Percentiles rank a stretch among this genome's conserved stretches.
phyloP scores from a whole-genome alignment of 345 rosid species.

The Rhizophora apiculata region DNA sequence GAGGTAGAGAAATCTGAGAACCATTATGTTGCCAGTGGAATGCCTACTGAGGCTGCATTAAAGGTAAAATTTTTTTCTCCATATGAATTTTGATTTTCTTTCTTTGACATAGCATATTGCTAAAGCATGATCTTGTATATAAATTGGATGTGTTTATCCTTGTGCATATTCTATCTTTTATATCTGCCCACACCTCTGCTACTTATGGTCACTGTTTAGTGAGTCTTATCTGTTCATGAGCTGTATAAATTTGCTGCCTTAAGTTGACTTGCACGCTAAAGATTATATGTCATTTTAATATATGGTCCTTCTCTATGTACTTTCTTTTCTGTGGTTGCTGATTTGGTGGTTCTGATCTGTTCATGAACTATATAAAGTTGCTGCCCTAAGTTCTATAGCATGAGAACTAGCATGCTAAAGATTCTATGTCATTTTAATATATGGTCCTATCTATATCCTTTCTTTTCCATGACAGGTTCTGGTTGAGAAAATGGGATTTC shows the following conservation, averaged over 20 bases:
- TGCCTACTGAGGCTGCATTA: constrained; percentile 97
- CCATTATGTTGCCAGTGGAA: constrained; percentile 64
- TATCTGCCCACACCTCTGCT: constrained; percentile 3
- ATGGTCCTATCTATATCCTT: neutral
- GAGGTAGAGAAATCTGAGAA: constrained; percentile 61
- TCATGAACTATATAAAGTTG: constrained; percentile 3
- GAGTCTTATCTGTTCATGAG: constrained; percentile 14
- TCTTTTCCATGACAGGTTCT: constrained; percentile 53
- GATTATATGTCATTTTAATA: constrained; percentile 4
- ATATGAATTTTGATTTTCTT: neutral
- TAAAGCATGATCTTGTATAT: neutral
- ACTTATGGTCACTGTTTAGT: neutral
- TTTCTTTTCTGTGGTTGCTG: constrained; percentile 29
- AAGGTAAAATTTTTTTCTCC: constrained; percentile 45
- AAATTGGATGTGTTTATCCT: neutral
- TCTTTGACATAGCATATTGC: neutral
- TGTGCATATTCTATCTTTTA: neutral
- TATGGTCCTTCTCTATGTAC: neutral
- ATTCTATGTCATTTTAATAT: constrained; percentile 2
- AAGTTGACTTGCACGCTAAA: neutral
- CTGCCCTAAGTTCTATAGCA: neutral
- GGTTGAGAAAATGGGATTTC: constrained; percentile 95
- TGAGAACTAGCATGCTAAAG: neutral
- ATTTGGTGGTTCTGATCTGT: constrained; percentile 6
- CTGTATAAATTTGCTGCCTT: neutral